A percentile compares a stretch with the other conserved stretches of the same genome.
These are phyloP conservation scores for Ceratocystiopsis sp. DNA, from an alignment of 2,329 filamentous ascomycete genomes.

Conservation along the genomic window DNA sequence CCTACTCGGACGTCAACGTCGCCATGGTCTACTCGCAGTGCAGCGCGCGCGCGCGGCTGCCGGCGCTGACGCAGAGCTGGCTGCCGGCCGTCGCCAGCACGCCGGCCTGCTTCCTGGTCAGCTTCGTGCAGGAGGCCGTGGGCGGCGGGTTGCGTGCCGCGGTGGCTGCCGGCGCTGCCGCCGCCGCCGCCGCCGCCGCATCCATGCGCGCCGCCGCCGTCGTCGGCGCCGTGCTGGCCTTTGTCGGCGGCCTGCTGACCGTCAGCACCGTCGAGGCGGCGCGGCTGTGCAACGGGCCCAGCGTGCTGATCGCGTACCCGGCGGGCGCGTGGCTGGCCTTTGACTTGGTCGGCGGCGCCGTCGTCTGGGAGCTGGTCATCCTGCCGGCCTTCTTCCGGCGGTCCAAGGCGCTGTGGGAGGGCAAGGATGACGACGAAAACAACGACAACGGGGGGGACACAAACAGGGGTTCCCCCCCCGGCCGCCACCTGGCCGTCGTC, in stretches of 20 bases:
- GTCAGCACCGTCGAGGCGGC: constrained; percentile 32
- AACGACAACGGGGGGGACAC: constrained; percentile 1
- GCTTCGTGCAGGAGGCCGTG: constrained; percentile 29
- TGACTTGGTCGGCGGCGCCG: constrained; percentile 29
- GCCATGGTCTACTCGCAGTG: constrained; percentile 37
- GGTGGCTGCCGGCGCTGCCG: too few relatives aligned
- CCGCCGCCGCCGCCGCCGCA: too few relatives aligned
- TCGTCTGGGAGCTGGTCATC: constrained; percentile 34
- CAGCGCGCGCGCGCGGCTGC: constrained; percentile 28
- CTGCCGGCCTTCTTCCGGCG: constrained; percentile 31
- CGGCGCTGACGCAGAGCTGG: constrained; percentile 25
- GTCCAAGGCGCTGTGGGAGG: constrained; percentile 19
- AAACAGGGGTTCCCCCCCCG: constrained; percentile 10
- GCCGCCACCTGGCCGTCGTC: constrained; percentile 21
- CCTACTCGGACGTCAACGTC: constrained; percentile 32
- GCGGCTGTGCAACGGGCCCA: constrained; percentile 20
- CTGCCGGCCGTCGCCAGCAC: constrained; percentile 28
- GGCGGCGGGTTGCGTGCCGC: too few relatives aligned
- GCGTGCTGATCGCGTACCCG: constrained; percentile 17
- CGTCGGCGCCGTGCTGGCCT: constrained; percentile 25
- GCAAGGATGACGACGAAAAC: background rate
- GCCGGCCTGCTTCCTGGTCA: constrained; percentile 31
- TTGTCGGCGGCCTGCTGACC: constrained; percentile 29
- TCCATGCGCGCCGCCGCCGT: constrained; percentile 23
- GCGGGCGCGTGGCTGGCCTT: constrained; percentile 27